Percentiles rank a stretch among this genome's conserved stretches.
Conservation (phyloP, 345 rosid genomes). For the Cardamine occulta region DNA sequence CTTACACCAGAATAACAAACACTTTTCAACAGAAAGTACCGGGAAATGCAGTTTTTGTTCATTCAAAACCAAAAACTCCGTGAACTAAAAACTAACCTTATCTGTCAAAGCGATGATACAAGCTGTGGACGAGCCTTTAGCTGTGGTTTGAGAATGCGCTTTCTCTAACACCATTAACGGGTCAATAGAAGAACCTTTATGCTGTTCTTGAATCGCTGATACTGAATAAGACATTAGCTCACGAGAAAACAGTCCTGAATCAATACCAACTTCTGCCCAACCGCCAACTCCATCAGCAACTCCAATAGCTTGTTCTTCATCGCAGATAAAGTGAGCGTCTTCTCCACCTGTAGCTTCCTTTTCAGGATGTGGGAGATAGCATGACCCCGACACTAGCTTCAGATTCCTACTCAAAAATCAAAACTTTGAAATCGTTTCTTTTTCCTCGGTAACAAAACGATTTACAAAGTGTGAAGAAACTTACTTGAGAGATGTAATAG, state of each 20-base stretch:
- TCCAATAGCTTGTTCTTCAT: conserved; percentile 78
- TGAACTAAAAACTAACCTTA: conserved; percentile 53
- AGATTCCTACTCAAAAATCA: conserved; percentile 49
- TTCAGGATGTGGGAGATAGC: conserved; percentile 90
- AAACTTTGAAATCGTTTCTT: neutral
- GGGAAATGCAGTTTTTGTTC: neutral
- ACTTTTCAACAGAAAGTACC: neutral
- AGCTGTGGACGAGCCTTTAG: conserved; percentile 95
- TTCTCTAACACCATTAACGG: conserved; percentile 83
- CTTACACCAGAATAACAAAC: conserved; percentile 40
- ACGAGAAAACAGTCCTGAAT: conserved; percentile 79
- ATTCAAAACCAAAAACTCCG: neutral
- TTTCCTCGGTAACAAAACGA: neutral
- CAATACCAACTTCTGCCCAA: conserved; percentile 96
- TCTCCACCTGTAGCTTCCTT: conserved; percentile 96
- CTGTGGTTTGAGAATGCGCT: conserved; percentile 77
- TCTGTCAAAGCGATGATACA: conserved; percentile 80
- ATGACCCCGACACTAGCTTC: conserved; percentile 80
- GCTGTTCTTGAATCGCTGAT: conserved; percentile 67
- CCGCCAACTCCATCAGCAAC: conserved; percentile 99
- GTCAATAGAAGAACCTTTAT: conserved; percentile 64
- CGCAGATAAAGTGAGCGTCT: conserved; percentile 93
- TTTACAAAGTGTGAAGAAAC: neutral
- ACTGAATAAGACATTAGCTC: conserved; percentile 90
- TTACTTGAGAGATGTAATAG: conserved; percentile 46